Base-by-base conservation (phyloP, 805 yeast genomes). In the Blastobotrys robertii region DNA sequence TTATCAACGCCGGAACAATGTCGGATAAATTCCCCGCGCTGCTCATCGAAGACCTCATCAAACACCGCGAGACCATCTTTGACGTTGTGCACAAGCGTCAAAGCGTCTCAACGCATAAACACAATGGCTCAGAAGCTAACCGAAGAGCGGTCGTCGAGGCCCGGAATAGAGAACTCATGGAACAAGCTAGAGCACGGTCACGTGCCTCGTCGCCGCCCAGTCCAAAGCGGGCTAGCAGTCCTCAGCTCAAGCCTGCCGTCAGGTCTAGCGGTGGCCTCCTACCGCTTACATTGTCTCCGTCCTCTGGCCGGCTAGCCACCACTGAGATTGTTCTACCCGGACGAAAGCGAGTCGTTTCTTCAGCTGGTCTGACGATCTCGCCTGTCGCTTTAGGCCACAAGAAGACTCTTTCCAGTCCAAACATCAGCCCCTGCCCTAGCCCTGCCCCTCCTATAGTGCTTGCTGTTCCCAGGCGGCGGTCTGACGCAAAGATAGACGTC, bases 11-110 rank as follows among this genome's bases (percentile, higher is more conserved):
- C 0, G 37, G 53, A 7, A 34, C 43, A 11, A 50, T 53, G 54
- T 45, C 49, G 13, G 63, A 59, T 39, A 43, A 39, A 30, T 65
- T 60, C 42, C 64, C 65, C 1, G 39, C 37, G 8, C 32, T 34
- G 35, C 47, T 62, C 14, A 30, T 62, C 1, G 14, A 34, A 6
- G 60, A 54, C 33, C 44, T 62, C 34, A 45, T 62, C 14, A 28
- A 14, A 10, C 42, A 54, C 19, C 44, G 50, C 5, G 47, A 48
- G 2, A 44, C 42, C 15, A 34, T 60, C 3, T 60, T 62, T 41
- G 37, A 39, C 10, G 39, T 43, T 9, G 41, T 55, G 10, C 28
- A 34, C 29, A 22, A 15, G 28, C 31, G 32, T 9, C 31, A n/a
- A 15, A 43, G 52, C 10, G 43, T 44, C 9, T 42, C 49, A n/a